A percentile compares a stretch with the other conserved stretches of the same genome.
These are phyloP conservation scores for Aspergillus thermomutatus DNA, from an alignment of 2,329 filamentous ascomycete genomes.

Conservation along the genomic window DNA sequence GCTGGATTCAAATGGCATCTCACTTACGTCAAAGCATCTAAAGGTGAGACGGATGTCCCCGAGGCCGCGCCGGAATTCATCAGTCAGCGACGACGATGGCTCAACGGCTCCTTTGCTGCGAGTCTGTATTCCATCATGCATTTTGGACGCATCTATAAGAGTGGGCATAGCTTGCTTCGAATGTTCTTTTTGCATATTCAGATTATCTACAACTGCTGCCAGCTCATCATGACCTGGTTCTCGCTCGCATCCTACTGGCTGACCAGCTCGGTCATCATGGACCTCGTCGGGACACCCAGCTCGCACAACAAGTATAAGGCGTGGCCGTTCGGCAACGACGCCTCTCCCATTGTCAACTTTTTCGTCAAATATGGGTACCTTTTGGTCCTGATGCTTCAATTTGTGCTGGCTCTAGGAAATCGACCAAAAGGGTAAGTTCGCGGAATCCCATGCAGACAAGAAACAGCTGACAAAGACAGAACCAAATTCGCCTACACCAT, in stretches of 20 bases:
- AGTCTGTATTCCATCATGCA: conserved; percentile 97
- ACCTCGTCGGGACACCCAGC: conserved; percentile 77
- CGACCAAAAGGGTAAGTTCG: conserved; percentile 74
- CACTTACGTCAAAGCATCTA: conserved; percentile 97
- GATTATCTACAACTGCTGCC: conserved; percentile 89
- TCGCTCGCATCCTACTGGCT: conserved; percentile 87
- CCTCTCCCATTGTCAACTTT: conserved; percentile 86
- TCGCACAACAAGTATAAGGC: conserved; percentile 55
- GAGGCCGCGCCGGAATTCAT: conserved; percentile 97
- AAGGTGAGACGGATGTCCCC: conserved; percentile 97
- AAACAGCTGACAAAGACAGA: not conserved
- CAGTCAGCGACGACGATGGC: conserved; percentile 94
- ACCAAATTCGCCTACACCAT: conserved; percentile 83
- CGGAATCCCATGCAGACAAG: not conserved
- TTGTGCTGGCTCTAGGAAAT: conserved; percentile 94
- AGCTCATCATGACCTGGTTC: conserved; percentile 90
- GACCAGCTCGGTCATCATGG: conserved; percentile 95
- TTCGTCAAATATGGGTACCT: conserved; percentile 89
- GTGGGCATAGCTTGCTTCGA: conserved; percentile 91
- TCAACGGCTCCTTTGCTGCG: conserved; percentile 98
- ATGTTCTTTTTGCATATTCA: conserved; percentile 99
- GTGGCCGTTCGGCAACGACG: conserved; percentile 87
- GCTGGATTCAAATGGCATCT: conserved; percentile 99
- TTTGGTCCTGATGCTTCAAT: conserved; percentile 87
- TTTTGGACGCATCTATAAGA: conserved; percentile 98